Percentiles rank a stretch among this genome's conserved stretches.
Conservation (phyloP, 192 early-diverging fungal genomes). For the Allomyces macrogynus region DNA sequence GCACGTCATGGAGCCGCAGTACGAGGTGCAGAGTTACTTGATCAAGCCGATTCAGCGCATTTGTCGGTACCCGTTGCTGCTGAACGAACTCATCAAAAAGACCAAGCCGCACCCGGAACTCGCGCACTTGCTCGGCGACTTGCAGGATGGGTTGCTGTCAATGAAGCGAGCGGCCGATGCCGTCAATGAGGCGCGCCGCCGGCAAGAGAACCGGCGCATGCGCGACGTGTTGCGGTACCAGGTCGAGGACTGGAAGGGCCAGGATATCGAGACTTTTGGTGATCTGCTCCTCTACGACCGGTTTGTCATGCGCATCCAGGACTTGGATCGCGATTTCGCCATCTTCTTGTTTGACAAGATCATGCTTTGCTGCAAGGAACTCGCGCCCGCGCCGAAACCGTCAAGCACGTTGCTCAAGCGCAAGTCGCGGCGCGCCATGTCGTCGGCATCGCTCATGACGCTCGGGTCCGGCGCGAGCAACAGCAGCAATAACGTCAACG, state of each 20-base stretch:
- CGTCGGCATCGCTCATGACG: background rate
- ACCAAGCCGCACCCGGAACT: slow-evolving; percentile 19
- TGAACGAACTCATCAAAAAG: slow-evolving; percentile 41
- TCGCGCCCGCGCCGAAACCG: slow-evolving; percentile 12
- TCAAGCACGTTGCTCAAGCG: background rate
- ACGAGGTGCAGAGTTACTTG: slow-evolving; percentile 72
- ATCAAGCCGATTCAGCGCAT: slow-evolving; percentile 97
- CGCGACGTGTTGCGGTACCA: slow-evolving; percentile 59
- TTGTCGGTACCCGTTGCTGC: slow-evolving; percentile 89
- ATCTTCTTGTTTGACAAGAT: slow-evolving; percentile 89
- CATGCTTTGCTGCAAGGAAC: slow-evolving; percentile 83
- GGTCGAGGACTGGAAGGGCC: slow-evolving; percentile 84
- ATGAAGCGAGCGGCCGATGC: slow-evolving; percentile 71
- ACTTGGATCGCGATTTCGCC: slow-evolving; percentile 56
- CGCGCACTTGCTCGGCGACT: slow-evolving; percentile 34
- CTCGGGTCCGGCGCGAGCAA: background rate
- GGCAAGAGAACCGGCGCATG: slow-evolving; percentile 64
- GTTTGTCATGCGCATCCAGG: slow-evolving; percentile 60
- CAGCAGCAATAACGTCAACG: no score
- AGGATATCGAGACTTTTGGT: slow-evolving; percentile 55
- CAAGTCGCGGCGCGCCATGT: background rate
- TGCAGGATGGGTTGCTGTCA: slow-evolving; percentile 48
- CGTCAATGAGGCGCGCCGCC: slow-evolving; percentile 79
- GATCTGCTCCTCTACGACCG: slow-evolving; percentile 65
- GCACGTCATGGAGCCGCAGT: slow-evolving; percentile 59